Evolutionary conservation across 345 rosid genomes (phyloP).

Genomic region (Syzygium aqueum): DNA sequence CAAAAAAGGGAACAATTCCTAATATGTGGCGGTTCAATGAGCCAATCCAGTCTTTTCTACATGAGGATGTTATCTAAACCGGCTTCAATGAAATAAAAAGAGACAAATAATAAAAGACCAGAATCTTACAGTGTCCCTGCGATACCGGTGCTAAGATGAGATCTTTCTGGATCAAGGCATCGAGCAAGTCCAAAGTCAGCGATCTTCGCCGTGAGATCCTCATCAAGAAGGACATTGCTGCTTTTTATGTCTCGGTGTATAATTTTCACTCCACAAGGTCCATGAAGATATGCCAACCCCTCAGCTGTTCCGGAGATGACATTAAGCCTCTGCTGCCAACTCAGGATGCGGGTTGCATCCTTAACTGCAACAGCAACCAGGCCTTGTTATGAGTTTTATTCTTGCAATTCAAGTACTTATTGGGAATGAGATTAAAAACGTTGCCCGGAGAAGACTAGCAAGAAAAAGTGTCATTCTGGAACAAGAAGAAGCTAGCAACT

Average conservation of each 20-base stretch:
- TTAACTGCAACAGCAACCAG: neutral
- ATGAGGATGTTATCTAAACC: neutral
- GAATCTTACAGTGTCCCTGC: constrained; percentile 16
- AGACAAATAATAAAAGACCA: neutral
- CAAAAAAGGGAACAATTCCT: neutral
- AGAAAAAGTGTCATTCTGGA: neutral
- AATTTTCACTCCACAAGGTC: constrained; percentile 2
- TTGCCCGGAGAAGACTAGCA: neutral
- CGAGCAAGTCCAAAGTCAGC: constrained; percentile 18
- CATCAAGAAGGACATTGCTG: constrained; percentile 11
- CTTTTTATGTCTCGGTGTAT: constrained; percentile 14
- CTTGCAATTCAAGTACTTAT: neutral
- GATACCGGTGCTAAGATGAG: constrained; percentile 11
- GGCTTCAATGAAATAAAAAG: neutral
- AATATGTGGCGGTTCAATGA: neutral
- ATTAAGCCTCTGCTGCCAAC: constrained; percentile 4
- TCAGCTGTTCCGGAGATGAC: constrained; percentile 9
- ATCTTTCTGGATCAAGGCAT: neutral
- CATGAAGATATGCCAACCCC: constrained; percentile 13
- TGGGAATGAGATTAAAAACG: neutral
- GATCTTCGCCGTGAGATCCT: constrained; percentile 7
- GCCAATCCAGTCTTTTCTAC: neutral
- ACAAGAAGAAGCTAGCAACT: neutral
- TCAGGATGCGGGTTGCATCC: neutral
- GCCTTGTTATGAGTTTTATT: neutral